Conservation (phyloP, 1,284 basidiomycete species). For the Flammula alnicola region DNA sequence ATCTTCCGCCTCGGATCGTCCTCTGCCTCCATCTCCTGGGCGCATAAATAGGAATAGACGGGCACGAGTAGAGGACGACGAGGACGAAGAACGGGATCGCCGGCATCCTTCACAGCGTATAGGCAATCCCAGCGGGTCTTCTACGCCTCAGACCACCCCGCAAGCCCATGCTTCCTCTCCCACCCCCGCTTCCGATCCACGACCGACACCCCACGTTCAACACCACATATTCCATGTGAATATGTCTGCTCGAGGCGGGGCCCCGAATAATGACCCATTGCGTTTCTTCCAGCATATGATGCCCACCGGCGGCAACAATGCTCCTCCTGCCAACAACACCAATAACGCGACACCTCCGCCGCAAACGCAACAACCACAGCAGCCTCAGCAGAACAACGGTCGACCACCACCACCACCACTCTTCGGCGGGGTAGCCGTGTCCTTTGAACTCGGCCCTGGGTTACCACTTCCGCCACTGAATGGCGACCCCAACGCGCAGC, state of each 20-base stretch:
- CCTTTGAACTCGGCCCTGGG: conserved; percentile 13
- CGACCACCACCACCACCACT: not conserved
- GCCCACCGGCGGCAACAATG: conserved; percentile 9
- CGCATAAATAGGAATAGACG: conserved; percentile 41
- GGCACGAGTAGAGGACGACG: conserved; percentile 56
- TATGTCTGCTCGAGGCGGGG: conserved; percentile 12
- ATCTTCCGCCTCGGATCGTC: conserved; percentile 1
- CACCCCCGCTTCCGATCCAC: not conserved
- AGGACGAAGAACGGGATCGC: conserved; percentile 57
- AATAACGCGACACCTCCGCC: conserved; percentile 7
- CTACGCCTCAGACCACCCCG: conserved; percentile 12
- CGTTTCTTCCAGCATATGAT: conserved; percentile 26
- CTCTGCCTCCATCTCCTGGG: conserved; percentile 1
- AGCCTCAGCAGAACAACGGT: conserved; percentile 2
- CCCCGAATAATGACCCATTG: conserved; percentile 16
- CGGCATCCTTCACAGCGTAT: conserved; percentile 62
- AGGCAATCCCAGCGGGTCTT: conserved; percentile 19
- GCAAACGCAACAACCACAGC: conserved; percentile 9
- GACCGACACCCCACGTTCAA: conserved; percentile 8
- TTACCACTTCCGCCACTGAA: not conserved
- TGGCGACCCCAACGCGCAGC: conserved; percentile 2
- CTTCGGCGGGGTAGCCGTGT: conserved; percentile 13
- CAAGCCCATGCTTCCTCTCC: conserved; percentile 1
- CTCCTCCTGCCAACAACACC: conserved; percentile 13
- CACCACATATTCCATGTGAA: conserved; percentile 19